phyloP scores from a whole-genome alignment of 2,329 filamentous ascomycete species.

The Colletotrichum sp. region DNA sequence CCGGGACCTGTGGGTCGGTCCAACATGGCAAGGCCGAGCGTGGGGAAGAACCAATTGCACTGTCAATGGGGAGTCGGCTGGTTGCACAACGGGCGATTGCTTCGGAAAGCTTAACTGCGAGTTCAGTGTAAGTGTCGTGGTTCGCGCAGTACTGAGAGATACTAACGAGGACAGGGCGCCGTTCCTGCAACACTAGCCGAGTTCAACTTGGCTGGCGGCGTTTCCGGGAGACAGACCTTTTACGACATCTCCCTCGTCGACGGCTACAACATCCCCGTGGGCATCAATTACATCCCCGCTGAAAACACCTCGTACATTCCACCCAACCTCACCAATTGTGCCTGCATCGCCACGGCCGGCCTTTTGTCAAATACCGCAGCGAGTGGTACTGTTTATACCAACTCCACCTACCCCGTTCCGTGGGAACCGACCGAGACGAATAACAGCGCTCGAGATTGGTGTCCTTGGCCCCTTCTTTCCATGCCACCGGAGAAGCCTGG shows the following conservation, averaged over 20 bases:
- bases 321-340: constrained; percentile 77
- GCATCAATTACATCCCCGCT: constrained; percentile 64
- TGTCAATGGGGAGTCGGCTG: constrained; percentile 70
- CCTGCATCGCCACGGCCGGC: constrained; percentile 75
- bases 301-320: constrained; percentile 71
- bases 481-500: constrained; percentile 71
- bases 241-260: constrained; percentile 88
- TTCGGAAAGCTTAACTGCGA: constrained; percentile 72
- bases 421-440: constrained; percentile 67
- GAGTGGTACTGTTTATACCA: constrained; percentile 65
- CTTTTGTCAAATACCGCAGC: constrained; percentile 60
- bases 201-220: constrained; percentile 75
- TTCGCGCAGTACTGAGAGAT: neutral
- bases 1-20: constrained; percentile 67
- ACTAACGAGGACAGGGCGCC: constrained; percentile 58
- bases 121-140: constrained; percentile 61
- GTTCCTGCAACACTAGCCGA: constrained; percentile 80
- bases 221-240: constrained; percentile 68
- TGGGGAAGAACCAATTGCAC: constrained; percentile 88
- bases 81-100: constrained; percentile 81
- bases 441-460: constrained; percentile 69
- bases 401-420: constrained; percentile 69
- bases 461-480: constrained; percentile 79
- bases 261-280: constrained; percentile 81
- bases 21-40: constrained; percentile 80